phyloP scores from a whole-genome alignment of 169 alveolate species.

The Eimeria maxima region DNA sequence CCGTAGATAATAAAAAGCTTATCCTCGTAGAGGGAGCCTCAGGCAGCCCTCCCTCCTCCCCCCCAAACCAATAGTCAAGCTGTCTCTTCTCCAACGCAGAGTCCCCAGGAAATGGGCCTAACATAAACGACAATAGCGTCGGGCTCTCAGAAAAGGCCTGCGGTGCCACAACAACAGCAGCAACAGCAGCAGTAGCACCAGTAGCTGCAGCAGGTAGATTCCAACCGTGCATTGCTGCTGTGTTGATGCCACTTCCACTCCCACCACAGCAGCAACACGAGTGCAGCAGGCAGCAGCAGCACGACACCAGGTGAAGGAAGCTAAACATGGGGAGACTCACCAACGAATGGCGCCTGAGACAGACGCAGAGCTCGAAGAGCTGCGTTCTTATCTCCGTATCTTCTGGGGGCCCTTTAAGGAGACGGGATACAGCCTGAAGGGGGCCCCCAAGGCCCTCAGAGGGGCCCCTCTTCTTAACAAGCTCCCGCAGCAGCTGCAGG shows the following conservation, averaged over 20 bases:
- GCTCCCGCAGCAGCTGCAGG: not conserved
- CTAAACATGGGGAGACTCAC: not conserved
- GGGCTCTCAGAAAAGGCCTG: conserved; percentile 40
- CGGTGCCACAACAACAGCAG: not conserved
- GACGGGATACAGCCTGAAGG: not conserved
- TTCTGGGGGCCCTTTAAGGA: conserved; percentile 26
- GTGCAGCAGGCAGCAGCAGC: conserved; percentile 4
- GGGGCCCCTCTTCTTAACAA: not conserved
- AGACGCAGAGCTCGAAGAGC: conserved; percentile 5
- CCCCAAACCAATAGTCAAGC: not conserved
- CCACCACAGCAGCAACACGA: too few species aligned
- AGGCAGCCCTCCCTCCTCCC: conserved; percentile 11
- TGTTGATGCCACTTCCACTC: too few species aligned
- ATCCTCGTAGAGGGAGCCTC: not conserved
- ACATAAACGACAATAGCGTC: conserved; percentile 29
- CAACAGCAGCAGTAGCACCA: not conserved
- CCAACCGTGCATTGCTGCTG: too few species aligned
- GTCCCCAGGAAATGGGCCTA: not conserved
- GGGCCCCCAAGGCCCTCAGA: not conserved
- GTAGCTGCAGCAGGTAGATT: too few species aligned
- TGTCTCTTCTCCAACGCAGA: not conserved
- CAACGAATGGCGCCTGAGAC: not conserved
- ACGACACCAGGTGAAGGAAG: not conserved
- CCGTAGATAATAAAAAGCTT: not conserved
- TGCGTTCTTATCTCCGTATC: not conserved